phyloP scores from a whole-genome alignment of 139 green algal species.

The Chloropicon primus region DNA sequence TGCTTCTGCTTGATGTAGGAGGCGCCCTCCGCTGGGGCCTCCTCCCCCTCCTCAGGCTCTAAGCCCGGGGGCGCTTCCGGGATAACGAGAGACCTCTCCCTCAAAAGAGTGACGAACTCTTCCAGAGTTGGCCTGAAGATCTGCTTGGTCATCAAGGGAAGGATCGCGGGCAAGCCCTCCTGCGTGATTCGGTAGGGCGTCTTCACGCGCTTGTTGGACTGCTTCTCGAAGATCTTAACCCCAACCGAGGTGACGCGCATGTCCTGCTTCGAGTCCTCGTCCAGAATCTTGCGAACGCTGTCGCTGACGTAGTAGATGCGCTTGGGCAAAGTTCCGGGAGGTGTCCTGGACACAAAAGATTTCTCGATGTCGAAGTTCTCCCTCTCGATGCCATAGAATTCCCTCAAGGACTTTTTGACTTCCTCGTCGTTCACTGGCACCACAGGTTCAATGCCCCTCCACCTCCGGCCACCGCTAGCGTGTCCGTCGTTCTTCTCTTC shows the following conservation, averaged over 20 bases:
- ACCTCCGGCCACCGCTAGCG: neutral
- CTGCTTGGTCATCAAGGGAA: slow-evolving; percentile 66
- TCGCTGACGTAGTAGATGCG: slow-evolving; percentile 29
- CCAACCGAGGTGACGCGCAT: slow-evolving; percentile 63
- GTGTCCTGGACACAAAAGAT: slow-evolving; percentile 43
- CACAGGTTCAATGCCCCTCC: slow-evolving; percentile 39
- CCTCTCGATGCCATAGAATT: slow-evolving; percentile 58
- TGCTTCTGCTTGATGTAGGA: neutral
- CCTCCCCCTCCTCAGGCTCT: neutral
- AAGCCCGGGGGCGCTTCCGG: slow-evolving; percentile 1
- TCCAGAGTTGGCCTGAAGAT: slow-evolving; percentile 21
- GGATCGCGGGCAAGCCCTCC: slow-evolving; percentile 65
- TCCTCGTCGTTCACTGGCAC: slow-evolving; percentile 29
- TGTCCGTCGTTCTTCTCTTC: neutral
- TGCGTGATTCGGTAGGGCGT: slow-evolving; percentile 67
- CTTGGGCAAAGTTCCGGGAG: slow-evolving; percentile 32
- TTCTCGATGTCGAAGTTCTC: slow-evolving; percentile 32
- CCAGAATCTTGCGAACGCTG: slow-evolving; percentile 41
- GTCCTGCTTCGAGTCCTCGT: slow-evolving; percentile 42
- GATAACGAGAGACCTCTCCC: slow-evolving; percentile 25
- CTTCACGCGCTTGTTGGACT: slow-evolving; percentile 41
- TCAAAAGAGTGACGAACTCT: slow-evolving; percentile 45
- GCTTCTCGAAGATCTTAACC: slow-evolving; percentile 85
- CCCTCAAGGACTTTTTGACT: slow-evolving; percentile 24
- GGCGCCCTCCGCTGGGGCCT: slow-evolving; percentile 15